Base-by-base conservation (phyloP, 2,329 filamentous ascomycete genomes). In the Dothistroma pini region DNA sequence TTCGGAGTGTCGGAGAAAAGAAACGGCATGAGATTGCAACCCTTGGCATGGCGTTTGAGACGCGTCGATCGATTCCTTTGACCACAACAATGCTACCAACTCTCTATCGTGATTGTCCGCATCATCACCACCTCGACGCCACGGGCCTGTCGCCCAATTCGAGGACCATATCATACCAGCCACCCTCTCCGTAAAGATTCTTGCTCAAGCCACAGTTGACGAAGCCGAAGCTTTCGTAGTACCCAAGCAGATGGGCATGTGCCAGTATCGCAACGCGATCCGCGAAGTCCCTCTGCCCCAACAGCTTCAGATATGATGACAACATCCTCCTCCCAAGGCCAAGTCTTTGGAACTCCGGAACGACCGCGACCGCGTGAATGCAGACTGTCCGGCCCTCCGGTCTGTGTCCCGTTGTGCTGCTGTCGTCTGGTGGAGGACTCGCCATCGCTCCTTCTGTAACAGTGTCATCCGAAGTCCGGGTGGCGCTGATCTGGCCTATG, bases 361-460 rank as follows among this genome's bases (percentile, higher is more conserved):
- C 48, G 10, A 62, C 47, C 7, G 57, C 60, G 14, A 62, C 81
- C 0, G 89, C 92, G 75, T 96, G 92, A 51, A 96, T 76, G 56
- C 86, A 90, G 59, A 96, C 82, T 0, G 90, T 93, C 44, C 85
- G 78, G 32, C 90, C 90, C 16, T 79, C 78, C 60, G 90, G 85
- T 67, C 88, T 84, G 73, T 96, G 89, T 32, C 90, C 90, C 9
- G 85, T 70, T n/a, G 2, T 38, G 6, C 21, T 25, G 44, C 49
- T 9, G 76, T 71, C 54, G 78, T 74, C 48, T 73, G 72, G 16
- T 6, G 14, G 56, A 0, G 91, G 90, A 49, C 86, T 80, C 31
- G 81, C 83, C 89, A 96, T 95, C 63, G 89, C 85, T 5, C 80
- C 81, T 68, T 96, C 91, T 1, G 86, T 89, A 58, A 95, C 85